Base-by-base conservation (phyloP, 768 basidiomycete genomes). In the Xerocomellus chrysenteron region DNA sequence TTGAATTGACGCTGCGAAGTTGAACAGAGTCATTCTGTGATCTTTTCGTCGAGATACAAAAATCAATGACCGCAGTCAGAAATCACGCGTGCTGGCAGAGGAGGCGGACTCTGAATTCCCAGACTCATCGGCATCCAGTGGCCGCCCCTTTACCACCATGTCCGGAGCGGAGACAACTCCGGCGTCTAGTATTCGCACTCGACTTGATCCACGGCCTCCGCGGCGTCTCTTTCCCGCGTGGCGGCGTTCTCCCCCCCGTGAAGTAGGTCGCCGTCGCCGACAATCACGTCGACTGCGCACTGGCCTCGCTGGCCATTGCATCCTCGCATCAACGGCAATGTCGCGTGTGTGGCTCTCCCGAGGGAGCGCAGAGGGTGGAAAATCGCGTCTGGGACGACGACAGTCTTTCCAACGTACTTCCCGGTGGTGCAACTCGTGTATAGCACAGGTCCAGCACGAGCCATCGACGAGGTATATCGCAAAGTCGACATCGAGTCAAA, bases 401-500 rank as follows among this genome's bases (percentile, higher is more conserved):
- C 52, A 50, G 59, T 60, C 32, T 32, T 19, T 59, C 30, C 46
- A 30, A 30, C 37, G 28, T 12, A 33, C 47, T 17, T 46, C 56
- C 39, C 50, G 51, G 40, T 4, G 3, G 32, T n/a, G 44, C 16
- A 32, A 12, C 48, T 59, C 19, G 63, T 61, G 6, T 56, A 24
- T 30, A 9, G 37, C 52, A 54, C 60, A 85, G 85, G 55, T 74
- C 9, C 84, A 84, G 35, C 53, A 77, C 81, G 47, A 75, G 71
- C 19, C n/a, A 78, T 77, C 32, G 84, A 81, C 39, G 81, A 84
- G 30, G 82, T 94, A 47, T 99, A 97, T 70, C 86, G 90, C 55
- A 88, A 87, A 65, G 94, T 97, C 16, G 95, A 98, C 73, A 99
- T 99, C 65, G 93, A 95, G 72, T 95, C 92, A 39, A 95, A 95